A percentile compares a stretch with the other conserved stretches of the same genome.
Evolutionary conservation across 2,329 filamentous ascomycete species (phyloP).

Genomic region (Penicillium polonicum): DNA sequence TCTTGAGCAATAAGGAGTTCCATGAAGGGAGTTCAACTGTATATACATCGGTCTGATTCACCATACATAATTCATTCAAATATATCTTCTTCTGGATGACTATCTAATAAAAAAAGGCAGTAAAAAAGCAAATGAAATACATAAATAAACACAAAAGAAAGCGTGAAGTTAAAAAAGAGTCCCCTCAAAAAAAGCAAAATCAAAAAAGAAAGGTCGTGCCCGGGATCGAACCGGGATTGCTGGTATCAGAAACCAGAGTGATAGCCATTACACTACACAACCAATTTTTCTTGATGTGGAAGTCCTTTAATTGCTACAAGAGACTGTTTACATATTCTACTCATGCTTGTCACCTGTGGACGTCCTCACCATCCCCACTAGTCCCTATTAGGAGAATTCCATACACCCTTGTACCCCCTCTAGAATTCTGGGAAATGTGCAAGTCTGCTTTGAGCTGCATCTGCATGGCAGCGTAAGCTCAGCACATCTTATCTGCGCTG

Average conservation of each 20-base stretch:
- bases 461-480: constrained; percentile 1
- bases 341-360: too few species aligned
- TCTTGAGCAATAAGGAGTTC: neutral
- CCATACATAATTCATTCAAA: neutral
- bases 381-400: constrained; percentile 22
- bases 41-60: neutral
- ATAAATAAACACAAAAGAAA: too few species aligned
- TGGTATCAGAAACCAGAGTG: constrained; percentile 5
- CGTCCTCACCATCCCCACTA: constrained; percentile 8
- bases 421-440: neutral
- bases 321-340: neutral
- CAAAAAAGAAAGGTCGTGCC: constrained; percentile 6
- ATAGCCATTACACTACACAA: constrained; percentile 1
- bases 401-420: constrained; percentile 18
- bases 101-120: neutral
- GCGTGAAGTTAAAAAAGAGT: neutral
- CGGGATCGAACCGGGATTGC: constrained; percentile 12
- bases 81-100: neutral
- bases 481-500: neutral
- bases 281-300: neutral
- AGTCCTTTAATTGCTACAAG: fast-evolving
- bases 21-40: neutral
- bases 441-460: neutral
- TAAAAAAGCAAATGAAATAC: neutral
- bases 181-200: neutral